phyloP scores from a whole-genome alignment of 2,329 filamentous ascomycete genomes.

The Rhinocladiella similis region DNA sequence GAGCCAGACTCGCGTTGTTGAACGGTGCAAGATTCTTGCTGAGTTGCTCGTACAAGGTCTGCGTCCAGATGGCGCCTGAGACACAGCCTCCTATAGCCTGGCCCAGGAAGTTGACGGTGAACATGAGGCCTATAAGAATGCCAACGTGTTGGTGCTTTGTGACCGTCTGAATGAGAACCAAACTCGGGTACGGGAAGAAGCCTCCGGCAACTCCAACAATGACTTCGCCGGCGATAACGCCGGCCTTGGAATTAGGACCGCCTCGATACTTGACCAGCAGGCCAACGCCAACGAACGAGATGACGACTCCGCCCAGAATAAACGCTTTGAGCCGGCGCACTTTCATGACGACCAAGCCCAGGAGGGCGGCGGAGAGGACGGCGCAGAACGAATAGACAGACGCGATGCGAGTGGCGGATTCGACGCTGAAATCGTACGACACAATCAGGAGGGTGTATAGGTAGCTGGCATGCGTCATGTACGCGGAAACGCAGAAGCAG shows the following conservation, averaged over 20 bases:
- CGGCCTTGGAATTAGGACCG: conserved; percentile 48
- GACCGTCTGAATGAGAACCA: conserved; percentile 54
- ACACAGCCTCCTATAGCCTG: conserved; percentile 61
- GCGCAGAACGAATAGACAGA: conserved; percentile 61
- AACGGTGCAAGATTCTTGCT: conserved; percentile 34
- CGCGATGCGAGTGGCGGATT: conserved; percentile 58
- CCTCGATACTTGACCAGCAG: conserved; percentile 65
- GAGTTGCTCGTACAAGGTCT: conserved; percentile 54
- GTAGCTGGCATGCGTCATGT: conserved; percentile 65
- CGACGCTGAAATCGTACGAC: conserved; percentile 60
- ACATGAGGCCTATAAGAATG: conserved; percentile 63
- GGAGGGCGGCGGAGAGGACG: conserved; percentile 57
- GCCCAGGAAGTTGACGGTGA: conserved; percentile 63
- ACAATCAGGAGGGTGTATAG: conserved; percentile 64
- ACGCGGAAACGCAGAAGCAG: conserved; percentile 56
- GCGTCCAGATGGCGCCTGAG: conserved; percentile 64
- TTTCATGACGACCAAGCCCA: conserved; percentile 58
- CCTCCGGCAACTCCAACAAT: conserved; percentile 64
- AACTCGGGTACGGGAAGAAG: conserved; percentile 57
- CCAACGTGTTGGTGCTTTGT: conserved; percentile 58
- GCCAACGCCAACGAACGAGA: conserved; percentile 65
- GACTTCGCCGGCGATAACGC: conserved; percentile 64
- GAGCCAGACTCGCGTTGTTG: conserved; percentile 43
- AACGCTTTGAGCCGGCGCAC: conserved; percentile 64
- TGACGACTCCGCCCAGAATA: conserved; percentile 59